phyloP scores from a whole-genome alignment of 1,139 yeast genomes.

The Taphrina wiesneri region DNA sequence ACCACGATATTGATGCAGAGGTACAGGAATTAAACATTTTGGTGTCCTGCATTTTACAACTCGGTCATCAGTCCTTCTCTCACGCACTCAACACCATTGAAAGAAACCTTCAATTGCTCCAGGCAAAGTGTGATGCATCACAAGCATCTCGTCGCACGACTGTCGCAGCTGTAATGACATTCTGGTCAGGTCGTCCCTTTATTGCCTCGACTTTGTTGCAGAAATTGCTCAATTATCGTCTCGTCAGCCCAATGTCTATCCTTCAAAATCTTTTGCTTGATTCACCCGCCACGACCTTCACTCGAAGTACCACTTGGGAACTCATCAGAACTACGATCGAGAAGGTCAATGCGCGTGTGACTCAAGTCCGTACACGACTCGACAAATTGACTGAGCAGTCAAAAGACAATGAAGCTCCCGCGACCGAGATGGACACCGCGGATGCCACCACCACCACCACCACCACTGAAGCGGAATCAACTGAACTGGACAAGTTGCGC shows the following conservation, averaged over 20 bases:
- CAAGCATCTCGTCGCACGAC: constrained; percentile 49
- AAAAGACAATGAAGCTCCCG: background rate
- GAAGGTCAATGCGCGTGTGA: constrained; percentile 36
- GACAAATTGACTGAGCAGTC: constrained; percentile 19
- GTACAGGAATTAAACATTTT: constrained; percentile 48
- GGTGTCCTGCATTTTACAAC: constrained; percentile 71
- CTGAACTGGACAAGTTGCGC: background rate
- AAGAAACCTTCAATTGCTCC: constrained; percentile 57
- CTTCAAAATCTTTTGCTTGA: constrained; percentile 39
- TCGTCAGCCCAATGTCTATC: constrained; percentile 41
- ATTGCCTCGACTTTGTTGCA: constrained; percentile 55
- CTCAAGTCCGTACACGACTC: constrained; percentile 35
- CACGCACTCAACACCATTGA: constrained; percentile 74
- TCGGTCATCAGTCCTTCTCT: constrained; percentile 86
- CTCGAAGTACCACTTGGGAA: constrained; percentile 40
- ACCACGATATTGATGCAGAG: constrained; percentile 20
- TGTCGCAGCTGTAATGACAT: constrained; percentile 46
- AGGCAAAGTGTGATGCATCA: constrained; percentile 50
- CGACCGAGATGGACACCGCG: constrained; percentile 9
- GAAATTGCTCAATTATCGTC: constrained; percentile 52
- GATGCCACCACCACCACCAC: background rate
- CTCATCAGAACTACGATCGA: constrained; percentile 39
- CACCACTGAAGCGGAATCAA: background rate
- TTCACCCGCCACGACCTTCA: constrained; percentile 30
- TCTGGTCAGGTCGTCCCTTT: constrained; percentile 58